Base-by-base conservation (phyloP, 495 filamentous ascomycete species). In the Aspergillus indologenus region DNA sequence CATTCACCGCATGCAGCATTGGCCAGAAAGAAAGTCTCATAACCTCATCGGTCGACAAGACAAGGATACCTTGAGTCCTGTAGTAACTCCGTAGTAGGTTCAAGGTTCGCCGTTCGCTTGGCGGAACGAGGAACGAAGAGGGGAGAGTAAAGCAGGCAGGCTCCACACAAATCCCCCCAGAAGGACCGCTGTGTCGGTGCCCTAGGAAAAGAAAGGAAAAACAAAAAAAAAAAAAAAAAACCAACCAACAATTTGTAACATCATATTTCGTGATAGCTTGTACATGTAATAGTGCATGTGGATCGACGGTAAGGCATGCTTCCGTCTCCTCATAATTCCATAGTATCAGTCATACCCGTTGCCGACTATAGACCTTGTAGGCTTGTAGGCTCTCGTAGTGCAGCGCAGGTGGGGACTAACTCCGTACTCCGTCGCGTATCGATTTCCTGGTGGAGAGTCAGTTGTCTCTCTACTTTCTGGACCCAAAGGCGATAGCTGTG, bases 91-190 rank as follows among this genome's bases (percentile, higher is more conserved):
- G 34, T 40, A 8, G 12, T 40, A 40, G 34, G 34, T 7, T 40
- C 34, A 40, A 40, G 34, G 34, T 40, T 40, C 12, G 34, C 34
- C 12, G 34, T 40, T 40, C 34, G 12, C 34, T 40, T 40, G 34
- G 34, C 40, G 29, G 23, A 56, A 56, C 11, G 22, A 44, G 54
- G 24, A 31, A 56, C 17, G 14, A 46, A 34, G 22, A 23, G 40
- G 17, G 40, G 47, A 45, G 59, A 64, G n/a, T n/a, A n/a, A n/a
- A 69, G 68, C 61, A 58, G 9, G 26, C 26, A 61, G 60, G 58
- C 61, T 65, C 66, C 70, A 69, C 72, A 67, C 64, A 68, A n/a
- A 61, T 57, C 63, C 66, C 66, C 70, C 70, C 12, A 57, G 61
- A 49, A 58, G 65, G 64, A 63, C 69, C 72, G 57, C 58, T 48